A percentile compares a stretch with the other conserved stretches of the same genome.
These are phyloP conservation scores for Aureobasidium uvarum DNA, from an alignment of 2,329 filamentous ascomycete genomes.

Conservation along the genomic window DNA sequence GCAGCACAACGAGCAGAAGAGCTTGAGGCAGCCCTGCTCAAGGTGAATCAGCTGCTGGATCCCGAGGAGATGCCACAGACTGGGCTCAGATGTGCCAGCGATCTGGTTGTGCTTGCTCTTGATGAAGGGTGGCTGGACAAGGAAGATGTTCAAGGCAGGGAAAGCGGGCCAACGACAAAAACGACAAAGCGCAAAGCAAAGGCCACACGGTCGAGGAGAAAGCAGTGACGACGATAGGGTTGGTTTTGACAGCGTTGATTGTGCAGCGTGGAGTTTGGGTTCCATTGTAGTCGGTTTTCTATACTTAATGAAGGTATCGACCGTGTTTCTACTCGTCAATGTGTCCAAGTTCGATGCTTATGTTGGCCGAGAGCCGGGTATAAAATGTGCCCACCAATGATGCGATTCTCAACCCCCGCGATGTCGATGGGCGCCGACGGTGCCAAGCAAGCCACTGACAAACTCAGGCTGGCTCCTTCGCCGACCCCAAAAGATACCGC, in stretches of 20 bases:
- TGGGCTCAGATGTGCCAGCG: constrained; percentile 27
- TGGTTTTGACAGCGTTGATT: constrained; percentile 15
- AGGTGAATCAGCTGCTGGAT: constrained; percentile 42
- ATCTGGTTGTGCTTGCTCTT: constrained; percentile 37
- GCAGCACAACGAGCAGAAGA: constrained; percentile 38
- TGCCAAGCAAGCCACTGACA: constrained; percentile 25
- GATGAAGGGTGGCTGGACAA: constrained; percentile 39
- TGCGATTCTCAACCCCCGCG: background rate
- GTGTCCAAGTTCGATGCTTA: constrained; percentile 2
- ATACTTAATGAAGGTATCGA: background rate
- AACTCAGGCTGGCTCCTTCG: constrained; percentile 24
- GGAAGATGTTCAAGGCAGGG: constrained; percentile 38
- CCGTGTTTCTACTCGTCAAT: constrained; percentile 5
- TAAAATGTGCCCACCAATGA: background rate
- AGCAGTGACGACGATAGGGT: constrained; percentile 13
- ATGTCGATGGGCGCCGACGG: background rate
- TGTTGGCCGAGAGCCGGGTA: constrained; percentile 1
- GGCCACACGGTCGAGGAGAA: constrained; percentile 18
- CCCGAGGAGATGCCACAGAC: constrained; percentile 37
- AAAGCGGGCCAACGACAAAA: constrained; percentile 5
- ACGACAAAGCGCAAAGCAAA: constrained; percentile 25
- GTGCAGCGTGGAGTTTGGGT: constrained; percentile 19
- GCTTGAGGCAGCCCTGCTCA: constrained; percentile 41
- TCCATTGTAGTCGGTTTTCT: background rate
- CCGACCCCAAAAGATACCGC: constrained; percentile 22